These are phyloP conservation scores for Fusarium ramigenum DNA, from an alignment of 2,329 filamentous ascomycete genomes.

Conservation along the genomic window DNA sequence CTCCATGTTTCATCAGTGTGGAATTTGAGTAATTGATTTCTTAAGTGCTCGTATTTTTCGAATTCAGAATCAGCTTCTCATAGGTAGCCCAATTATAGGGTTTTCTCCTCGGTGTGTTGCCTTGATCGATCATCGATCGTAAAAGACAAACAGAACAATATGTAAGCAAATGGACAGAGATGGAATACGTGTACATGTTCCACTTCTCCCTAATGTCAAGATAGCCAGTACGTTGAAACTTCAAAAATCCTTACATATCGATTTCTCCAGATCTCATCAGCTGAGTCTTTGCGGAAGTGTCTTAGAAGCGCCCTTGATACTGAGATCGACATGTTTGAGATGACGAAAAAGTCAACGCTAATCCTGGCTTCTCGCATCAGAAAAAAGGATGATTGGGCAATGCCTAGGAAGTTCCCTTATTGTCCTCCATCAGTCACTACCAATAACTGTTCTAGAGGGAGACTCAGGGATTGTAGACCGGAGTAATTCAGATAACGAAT, in stretches of 20 bases:
- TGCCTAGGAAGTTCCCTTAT: background rate
- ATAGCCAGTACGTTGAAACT: accelerated
- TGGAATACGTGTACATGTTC: background rate
- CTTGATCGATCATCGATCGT: background rate
- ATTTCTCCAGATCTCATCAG: background rate
- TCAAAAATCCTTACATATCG: background rate
- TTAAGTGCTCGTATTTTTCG: accelerated
- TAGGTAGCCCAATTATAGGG: background rate
- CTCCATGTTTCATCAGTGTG: background rate
- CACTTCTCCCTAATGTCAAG: background rate
- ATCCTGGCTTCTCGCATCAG: background rate
- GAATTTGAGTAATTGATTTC: background rate
- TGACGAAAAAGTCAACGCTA: background rate
- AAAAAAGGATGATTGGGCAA: background rate
- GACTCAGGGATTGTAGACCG: background rate
- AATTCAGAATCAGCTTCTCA: background rate
- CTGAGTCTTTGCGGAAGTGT: background rate
- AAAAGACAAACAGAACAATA: background rate
- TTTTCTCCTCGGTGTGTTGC: background rate
- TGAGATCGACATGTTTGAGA: background rate
- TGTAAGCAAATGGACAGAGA: background rate
- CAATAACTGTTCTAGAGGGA: background rate
- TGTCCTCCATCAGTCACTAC: background rate
- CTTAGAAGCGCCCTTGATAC: background rate
- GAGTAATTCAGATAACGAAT: background rate